Percentiles rank a stretch among this genome's conserved stretches.
Conservation (phyloP, 2,329 filamentous ascomycete species). For the Pezicula carpinea region DNA sequence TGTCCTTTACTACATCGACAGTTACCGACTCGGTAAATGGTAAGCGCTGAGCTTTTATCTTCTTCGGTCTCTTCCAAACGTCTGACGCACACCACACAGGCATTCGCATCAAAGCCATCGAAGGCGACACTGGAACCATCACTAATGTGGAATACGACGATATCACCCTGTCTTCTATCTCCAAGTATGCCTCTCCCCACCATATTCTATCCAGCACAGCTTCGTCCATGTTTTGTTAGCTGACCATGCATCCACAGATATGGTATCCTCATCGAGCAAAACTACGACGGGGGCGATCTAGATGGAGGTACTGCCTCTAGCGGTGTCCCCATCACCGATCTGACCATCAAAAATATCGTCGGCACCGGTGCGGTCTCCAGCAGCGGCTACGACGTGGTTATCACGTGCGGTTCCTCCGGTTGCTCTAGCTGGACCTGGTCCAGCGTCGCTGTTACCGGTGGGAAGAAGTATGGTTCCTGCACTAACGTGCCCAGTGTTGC, state of each 20-base stretch:
- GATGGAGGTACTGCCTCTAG: slow-evolving; percentile 26
- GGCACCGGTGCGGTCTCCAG: slow-evolving; percentile 35
- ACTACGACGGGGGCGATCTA: slow-evolving; percentile 42
- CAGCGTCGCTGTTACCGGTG: no score
- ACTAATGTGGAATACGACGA: slow-evolving; percentile 45
- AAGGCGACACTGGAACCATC: slow-evolving; percentile 46
- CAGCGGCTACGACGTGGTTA: slow-evolving; percentile 37
- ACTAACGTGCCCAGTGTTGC: no score
- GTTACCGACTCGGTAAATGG: slow-evolving; percentile 49
- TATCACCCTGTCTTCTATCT: slow-evolving; percentile 44
- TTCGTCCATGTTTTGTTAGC: no score
- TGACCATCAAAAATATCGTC: slow-evolving; percentile 38
- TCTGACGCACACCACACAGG: no score
- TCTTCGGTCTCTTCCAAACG: no score
- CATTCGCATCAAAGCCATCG: slow-evolving; percentile 53
- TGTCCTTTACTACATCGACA: slow-evolving; percentile 43
- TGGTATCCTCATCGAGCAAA: slow-evolving; percentile 49
- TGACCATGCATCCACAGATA: no score
- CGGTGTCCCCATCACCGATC: slow-evolving; percentile 44
- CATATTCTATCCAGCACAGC: no score
- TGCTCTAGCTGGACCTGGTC: slow-evolving; percentile 46
- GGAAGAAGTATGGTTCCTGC: no score
- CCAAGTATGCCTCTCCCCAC: slow-evolving; percentile 46
- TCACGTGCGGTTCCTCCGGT: slow-evolving; percentile 45
- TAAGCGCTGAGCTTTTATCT: slow-evolving; percentile 39